phyloP scores from a whole-genome alignment of 1,284 basidiomycete genomes.

The Clitocybe nebularis region DNA sequence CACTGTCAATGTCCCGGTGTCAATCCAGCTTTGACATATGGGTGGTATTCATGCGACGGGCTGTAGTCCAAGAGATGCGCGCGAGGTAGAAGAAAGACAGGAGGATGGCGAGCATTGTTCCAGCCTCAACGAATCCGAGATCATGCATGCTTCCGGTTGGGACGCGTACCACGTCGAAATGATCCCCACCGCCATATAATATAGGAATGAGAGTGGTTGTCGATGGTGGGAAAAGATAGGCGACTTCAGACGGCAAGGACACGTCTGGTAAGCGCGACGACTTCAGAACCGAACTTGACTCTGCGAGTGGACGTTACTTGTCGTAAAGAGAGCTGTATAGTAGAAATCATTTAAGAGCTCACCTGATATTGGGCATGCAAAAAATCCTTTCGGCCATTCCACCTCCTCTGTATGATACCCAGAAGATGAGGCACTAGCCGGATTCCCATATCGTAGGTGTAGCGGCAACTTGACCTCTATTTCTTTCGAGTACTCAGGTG shows the following conservation, averaged over 20 bases:
- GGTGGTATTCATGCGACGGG: slow-evolving; percentile 10
- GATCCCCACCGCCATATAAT: slow-evolving; percentile 12
- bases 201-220: slow-evolving; percentile 22
- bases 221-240: slow-evolving; percentile 13
- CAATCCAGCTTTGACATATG: slow-evolving; percentile 5
- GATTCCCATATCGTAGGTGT: slow-evolving; percentile 46
- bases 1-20: too few relatives aligned
- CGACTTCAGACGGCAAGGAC: slow-evolving; percentile 16
- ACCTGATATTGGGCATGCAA: slow-evolving; percentile 31
- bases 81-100: slow-evolving; percentile 35
- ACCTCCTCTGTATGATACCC: slow-evolving; percentile 23
- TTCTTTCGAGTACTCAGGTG: slow-evolving; percentile 7
- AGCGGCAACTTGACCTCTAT: slow-evolving; percentile 41
- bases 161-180: slow-evolving; percentile 24
- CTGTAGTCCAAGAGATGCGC: slow-evolving; percentile 11
- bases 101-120: slow-evolving; percentile 37
- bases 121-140: slow-evolving; percentile 36
- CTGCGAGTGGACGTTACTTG: too few relatives aligned
- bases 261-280: not conserved
- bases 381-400: slow-evolving; percentile 37
- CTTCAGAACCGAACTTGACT: not conserved
- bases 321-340: too few relatives aligned
- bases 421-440: slow-evolving; percentile 14
- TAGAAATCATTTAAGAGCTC: slow-evolving; percentile 4
- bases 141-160: slow-evolving; percentile 38